Base-by-base conservation (phyloP, 2,329 filamentous ascomycete genomes). In the Ceratocystis cubensis region DNA sequence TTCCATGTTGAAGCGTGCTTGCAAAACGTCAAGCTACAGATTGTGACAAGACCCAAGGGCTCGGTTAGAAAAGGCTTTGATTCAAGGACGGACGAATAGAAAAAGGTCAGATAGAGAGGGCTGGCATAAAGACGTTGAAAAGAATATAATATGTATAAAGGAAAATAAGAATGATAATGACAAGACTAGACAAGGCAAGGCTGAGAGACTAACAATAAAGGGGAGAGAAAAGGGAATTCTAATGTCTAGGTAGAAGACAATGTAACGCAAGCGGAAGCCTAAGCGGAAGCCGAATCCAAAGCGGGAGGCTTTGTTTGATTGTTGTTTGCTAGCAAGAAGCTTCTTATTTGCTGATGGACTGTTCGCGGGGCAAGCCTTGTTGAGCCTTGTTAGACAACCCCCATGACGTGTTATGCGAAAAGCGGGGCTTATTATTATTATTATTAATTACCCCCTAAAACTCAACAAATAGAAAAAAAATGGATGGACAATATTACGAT, bases 141-240 rank as follows among this genome's bases (percentile, higher is more conserved):
- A 44, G 37, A 28, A 53, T 45, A 53, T 28, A 53, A 15, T 41
- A 41, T 15, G 37, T 41, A 41, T 41, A 25, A 53, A 28, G 28
- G 59, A 33, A 15, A 22, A 41, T 37, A 64, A 68, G 37, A 17
- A 61, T 61, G 46, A 25, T 20, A 15, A 28, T 37, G 71, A 68
- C 20, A 63, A 63, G 33, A 20, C n/a, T 10, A 53, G 22, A 8
- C 22, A 53, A n/a, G 48, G 48, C 56, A 37, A 59, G 56, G 56
- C 56, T 33, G 30, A 37, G n/a, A n/a, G 61, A 63, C 20, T 25
- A 63, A 45, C 37, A 63, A 25, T 33, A 62, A 45, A 61, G 37
- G 7, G n/a, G 15, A 22, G 37, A 44, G 28, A 41, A n/a, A 41
- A 20, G 22, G 48, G 15, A 5, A 15, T 15, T 22, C 15, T 28